Evolutionary conservation across 2,329 filamentous ascomycete genomes (phyloP).

Genomic region (Phyllosticta citrichinensis): DNA sequence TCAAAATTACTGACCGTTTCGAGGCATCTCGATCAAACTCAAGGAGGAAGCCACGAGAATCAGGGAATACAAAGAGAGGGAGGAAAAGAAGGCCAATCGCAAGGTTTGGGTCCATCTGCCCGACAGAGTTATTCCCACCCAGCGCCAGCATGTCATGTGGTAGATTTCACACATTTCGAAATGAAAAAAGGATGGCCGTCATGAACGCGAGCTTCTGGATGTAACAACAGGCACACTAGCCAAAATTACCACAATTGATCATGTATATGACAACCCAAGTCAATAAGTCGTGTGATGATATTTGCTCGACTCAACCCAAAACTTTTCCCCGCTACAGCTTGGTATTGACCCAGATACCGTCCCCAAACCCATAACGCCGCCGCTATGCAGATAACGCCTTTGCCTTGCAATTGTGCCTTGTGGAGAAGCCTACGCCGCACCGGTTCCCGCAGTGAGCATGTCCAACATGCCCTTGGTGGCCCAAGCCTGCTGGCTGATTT

Average conservation of each 20-base stretch:
- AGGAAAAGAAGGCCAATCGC: conserved; percentile 62
- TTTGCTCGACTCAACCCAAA: background rate
- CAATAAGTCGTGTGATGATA: background rate
- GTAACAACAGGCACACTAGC: background rate
- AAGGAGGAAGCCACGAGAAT: conserved; percentile 92
- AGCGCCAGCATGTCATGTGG: conserved; percentile 89
- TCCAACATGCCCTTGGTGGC: conserved; percentile 84
- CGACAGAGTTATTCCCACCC: conserved; percentile 71
- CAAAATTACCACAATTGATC: background rate
- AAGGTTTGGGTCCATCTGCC: conserved; percentile 84
- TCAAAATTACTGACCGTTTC: conserved; percentile 9
- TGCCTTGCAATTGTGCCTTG: background rate
- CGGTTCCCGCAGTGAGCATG: conserved; percentile 49
- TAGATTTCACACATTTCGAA: conserved; percentile 33
- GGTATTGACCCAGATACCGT: background rate
- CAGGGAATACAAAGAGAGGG: conserved; percentile 65
- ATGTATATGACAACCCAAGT: background rate
- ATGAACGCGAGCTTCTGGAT: background rate
- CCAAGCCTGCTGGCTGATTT: conserved; percentile 72
- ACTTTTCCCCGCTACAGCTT: background rate
- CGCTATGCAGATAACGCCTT: conserved; percentile 24
- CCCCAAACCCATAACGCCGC: conserved; percentile 21
- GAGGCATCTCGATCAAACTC: conserved; percentile 67
- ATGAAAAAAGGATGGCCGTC: background rate
- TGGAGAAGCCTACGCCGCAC: background rate